Conservation (phyloP, 2,329 filamentous ascomycete species). For the Colletotrichum zoysiae region DNA sequence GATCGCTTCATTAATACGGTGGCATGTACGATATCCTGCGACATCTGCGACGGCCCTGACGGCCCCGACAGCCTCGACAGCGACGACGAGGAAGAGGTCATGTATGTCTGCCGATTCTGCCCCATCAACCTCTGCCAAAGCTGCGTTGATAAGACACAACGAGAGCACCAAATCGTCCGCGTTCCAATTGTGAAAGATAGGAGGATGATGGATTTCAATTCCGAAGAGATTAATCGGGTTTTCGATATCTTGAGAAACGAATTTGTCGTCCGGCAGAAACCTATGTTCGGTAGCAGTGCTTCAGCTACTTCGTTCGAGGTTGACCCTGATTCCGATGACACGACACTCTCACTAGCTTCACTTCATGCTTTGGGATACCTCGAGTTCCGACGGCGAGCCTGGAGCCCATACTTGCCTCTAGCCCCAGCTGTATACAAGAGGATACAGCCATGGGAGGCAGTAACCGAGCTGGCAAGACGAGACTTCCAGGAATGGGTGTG, state of each 20-base stretch:
- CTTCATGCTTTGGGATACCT: conserved; percentile 46
- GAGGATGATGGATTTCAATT: conserved; percentile 27
- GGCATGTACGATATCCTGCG: conserved; percentile 16
- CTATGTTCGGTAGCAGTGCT: background rate
- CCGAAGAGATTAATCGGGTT: conserved; percentile 10
- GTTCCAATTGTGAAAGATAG: conserved; percentile 20
- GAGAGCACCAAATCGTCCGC: conserved; percentile 12
- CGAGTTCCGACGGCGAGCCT: conserved; percentile 43
- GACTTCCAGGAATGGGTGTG: conserved; percentile 37
- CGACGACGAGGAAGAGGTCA: conserved; percentile 10
- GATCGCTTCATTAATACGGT: background rate
- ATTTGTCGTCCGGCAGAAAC: conserved; percentile 2
- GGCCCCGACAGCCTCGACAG: conserved; percentile 28
- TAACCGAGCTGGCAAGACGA: conserved; percentile 26
- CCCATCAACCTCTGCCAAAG: background rate
- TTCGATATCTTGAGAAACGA: conserved; percentile 9
- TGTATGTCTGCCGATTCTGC: conserved; percentile 37
- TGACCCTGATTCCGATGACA: conserved; percentile 25
- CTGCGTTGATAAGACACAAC: conserved; percentile 15
- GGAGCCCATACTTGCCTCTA: conserved; percentile 43
- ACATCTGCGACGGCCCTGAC: conserved; percentile 29
- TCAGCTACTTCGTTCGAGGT: background rate
- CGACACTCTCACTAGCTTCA: conserved; percentile 44
- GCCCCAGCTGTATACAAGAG: conserved; percentile 30
- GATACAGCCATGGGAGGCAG: conserved; percentile 40